Percentiles rank a stretch among this genome's conserved stretches.
These are phyloP conservation scores for Solanum chmielewskii DNA, from an alignment of 257 asterid species.

Conservation along the genomic window DNA sequence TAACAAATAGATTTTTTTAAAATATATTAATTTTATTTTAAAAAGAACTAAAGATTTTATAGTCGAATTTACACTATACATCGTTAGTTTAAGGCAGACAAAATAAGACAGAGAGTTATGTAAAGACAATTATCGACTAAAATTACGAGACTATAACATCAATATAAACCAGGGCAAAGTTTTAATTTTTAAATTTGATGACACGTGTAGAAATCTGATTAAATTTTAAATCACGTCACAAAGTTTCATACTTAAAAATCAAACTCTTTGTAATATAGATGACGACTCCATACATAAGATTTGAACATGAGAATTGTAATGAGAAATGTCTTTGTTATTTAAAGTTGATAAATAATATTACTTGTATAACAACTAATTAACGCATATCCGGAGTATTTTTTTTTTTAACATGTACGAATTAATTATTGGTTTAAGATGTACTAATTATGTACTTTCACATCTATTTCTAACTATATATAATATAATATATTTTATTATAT, in stretches of 20 bases:
- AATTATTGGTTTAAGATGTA: background rate
- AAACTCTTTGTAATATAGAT: too few species aligned
- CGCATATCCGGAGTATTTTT: background rate
- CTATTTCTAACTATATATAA: too few species aligned
- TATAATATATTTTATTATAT: too few species aligned
- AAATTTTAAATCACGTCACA: too few species aligned
- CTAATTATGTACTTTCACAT: too few species aligned
- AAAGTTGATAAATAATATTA: too few species aligned
- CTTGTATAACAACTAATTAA: too few species aligned
- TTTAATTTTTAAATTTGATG: too few species aligned
- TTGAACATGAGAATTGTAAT: background rate
- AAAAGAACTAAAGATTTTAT: background rate
- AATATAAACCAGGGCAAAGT: background rate
- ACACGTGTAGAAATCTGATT: background rate
- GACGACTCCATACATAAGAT: background rate
- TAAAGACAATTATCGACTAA: background rate
- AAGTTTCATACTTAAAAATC: too few species aligned
- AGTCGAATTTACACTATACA: accelerated
- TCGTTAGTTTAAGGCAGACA: background rate
- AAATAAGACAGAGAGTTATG: too few species aligned
- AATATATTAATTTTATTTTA: background rate
- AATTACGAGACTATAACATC: background rate
- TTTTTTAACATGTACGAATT: background rate
- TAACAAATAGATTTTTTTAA: too few species aligned
- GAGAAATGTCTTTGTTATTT: too few species aligned